phyloP scores from a whole-genome alignment of 108 stramenopile species.

The Aureococcus anophagefferens region DNA sequence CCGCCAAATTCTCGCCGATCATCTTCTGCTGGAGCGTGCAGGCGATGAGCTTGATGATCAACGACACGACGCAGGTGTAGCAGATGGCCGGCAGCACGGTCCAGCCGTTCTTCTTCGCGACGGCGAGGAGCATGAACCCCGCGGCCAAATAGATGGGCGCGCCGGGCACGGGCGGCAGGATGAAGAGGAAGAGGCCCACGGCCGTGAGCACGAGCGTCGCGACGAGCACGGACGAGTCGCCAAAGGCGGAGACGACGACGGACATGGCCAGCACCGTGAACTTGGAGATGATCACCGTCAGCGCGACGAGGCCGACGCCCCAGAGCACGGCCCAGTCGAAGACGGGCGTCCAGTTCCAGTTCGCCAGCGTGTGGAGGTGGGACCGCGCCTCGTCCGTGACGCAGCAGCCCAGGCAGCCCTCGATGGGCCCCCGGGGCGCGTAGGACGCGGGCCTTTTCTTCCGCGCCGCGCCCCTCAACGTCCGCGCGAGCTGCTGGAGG shows the following conservation, averaged over 20 bases:
- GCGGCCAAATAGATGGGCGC: conserved; percentile 54
- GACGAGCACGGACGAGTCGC: conserved; percentile 8
- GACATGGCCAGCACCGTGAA: conserved; percentile 51
- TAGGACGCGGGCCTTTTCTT: background rate
- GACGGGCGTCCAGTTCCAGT: conserved; percentile 44
- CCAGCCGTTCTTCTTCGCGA: conserved; percentile 22
- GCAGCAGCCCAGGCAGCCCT: conserved; percentile 12
- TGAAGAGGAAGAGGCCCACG: conserved; percentile 48
- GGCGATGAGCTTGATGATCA: conserved; percentile 46
- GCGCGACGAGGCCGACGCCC: conserved; percentile 42
- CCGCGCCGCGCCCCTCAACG: conserved; percentile 23
- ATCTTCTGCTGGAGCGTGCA: conserved; percentile 47
- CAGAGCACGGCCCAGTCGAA: conserved; percentile 39
- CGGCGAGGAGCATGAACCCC: conserved; percentile 45
- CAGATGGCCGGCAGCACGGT: conserved; percentile 30
- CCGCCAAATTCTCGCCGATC: conserved; percentile 47
- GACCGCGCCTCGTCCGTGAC: background rate
- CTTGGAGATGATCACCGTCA: conserved; percentile 41
- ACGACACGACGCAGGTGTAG: conserved; percentile 35
- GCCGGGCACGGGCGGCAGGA: conserved; percentile 56
- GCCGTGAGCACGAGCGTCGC: conserved; percentile 39
- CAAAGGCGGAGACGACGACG: conserved; percentile 12
- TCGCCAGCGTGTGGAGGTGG: conserved; percentile 27
- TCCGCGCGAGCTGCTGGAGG: conserved; percentile 40
- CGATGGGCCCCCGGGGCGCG: conserved; percentile 13